Percentiles rank a stretch among this genome's conserved stretches.
These are phyloP conservation scores for Emmonsiellopsis sp. DNA, from an alignment of 2,329 filamentous ascomycete genomes.

Conservation along the genomic window DNA sequence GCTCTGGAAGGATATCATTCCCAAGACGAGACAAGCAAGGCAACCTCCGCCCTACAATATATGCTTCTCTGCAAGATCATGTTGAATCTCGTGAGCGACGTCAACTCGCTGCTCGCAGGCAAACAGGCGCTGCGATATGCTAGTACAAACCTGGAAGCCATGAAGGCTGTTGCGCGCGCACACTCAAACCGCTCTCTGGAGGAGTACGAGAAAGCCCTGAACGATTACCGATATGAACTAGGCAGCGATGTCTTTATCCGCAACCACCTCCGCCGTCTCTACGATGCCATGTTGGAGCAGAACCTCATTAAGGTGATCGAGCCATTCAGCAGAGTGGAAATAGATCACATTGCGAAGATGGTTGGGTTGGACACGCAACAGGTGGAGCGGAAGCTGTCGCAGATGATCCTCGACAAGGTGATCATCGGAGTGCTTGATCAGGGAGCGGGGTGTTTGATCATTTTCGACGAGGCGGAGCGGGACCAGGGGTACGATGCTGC, in stretches of 20 bases:
- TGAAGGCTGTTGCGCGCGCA: conserved; percentile 96
- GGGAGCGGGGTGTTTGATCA: conserved; percentile 92
- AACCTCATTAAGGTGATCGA: conserved; percentile 99
- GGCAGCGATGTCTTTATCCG: conserved; percentile 93
- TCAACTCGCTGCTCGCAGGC: conserved; percentile 85
- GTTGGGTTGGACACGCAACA: conserved; percentile 92
- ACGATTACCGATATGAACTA: conserved; percentile 84
- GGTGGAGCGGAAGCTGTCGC: conserved; percentile 94
- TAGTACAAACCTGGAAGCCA: conserved; percentile 89
- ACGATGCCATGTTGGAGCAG: conserved; percentile 98
- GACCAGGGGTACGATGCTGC: conserved; percentile 93
- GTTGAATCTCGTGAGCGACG: conserved; percentile 93
- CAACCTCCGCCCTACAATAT: conserved; percentile 97
- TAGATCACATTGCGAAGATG: conserved; percentile 94
- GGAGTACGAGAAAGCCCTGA: conserved; percentile 90
- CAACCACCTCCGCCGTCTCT: conserved; percentile 87
- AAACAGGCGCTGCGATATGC: conserved; percentile 97
- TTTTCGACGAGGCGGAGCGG: conserved; percentile 88
- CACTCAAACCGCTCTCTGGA: conserved; percentile 93
- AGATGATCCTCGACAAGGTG: conserved; percentile 99
- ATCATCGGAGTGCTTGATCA: conserved; percentile 97
- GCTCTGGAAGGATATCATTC: conserved; percentile 93
- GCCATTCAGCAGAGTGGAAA: conserved; percentile 94
- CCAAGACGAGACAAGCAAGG: conserved; percentile 77
- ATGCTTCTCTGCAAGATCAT: conserved; percentile 99